phyloP scores from a whole-genome alignment of 345 rosid species.

The Isatis tinctoria region DNA sequence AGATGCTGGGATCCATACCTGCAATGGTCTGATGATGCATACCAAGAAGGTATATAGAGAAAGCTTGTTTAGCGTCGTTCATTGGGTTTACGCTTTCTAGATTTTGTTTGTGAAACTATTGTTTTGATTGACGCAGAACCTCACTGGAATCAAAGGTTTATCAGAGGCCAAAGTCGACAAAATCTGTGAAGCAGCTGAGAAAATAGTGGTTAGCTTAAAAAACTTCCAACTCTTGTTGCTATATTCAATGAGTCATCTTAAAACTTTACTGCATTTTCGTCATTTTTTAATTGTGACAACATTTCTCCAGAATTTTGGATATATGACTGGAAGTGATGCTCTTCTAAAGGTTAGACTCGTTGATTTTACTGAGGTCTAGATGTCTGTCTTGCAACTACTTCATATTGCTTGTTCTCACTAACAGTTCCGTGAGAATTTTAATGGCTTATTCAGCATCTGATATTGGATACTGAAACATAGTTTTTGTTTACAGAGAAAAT shows the following conservation, averaged over 20 bases:
- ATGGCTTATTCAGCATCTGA: neutral
- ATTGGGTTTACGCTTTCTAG: neutral
- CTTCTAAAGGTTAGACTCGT: conserved; percentile 58
- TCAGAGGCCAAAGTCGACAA: conserved; percentile 97
- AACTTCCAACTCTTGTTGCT: neutral
- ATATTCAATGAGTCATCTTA: neutral
- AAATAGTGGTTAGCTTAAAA: conserved; percentile 68
- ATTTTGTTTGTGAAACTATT: neutral
- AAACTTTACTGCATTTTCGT: neutral
- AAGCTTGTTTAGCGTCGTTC: neutral
- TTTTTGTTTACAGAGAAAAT: conserved; percentile 49
- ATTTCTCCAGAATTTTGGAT: conserved; percentile 65
- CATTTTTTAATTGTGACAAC: neutral
- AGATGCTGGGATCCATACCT: conserved; percentile 93
- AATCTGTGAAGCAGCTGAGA: conserved; percentile 97
- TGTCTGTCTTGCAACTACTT: neutral
- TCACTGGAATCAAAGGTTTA: conserved; percentile 93
- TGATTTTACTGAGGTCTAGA: neutral
- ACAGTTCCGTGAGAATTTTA: neutral
- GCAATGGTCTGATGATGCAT: conserved; percentile 98
- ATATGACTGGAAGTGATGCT: conserved; percentile 91
- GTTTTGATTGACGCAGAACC: conserved; percentile 39
- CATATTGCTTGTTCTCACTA: neutral
- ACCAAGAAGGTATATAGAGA: conserved; percentile 64
- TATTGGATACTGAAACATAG: neutral